phyloP scores from a whole-genome alignment of 306 rosid species.

The Glycine latifolia region DNA sequence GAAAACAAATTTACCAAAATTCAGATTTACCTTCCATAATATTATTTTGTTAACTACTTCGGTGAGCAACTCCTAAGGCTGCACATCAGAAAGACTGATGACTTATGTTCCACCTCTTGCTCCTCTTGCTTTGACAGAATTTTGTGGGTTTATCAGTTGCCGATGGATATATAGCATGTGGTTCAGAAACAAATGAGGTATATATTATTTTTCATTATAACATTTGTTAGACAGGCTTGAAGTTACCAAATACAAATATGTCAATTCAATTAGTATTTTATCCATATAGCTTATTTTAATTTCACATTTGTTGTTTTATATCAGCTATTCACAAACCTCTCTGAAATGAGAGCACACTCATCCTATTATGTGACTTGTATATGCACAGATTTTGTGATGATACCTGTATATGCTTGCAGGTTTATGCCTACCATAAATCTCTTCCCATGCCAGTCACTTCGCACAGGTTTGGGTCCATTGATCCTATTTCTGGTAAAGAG shows the following conservation, averaged over 20 bases:
- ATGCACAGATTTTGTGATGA: background rate
- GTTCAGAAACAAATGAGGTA: slow-evolving; percentile 31
- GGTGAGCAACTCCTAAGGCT: background rate
- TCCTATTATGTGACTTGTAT: slow-evolving; percentile 1
- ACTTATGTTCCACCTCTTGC: background rate
- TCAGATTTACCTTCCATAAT: background rate
- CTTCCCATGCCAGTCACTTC: slow-evolving; percentile 82
- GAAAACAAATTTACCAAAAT: background rate
- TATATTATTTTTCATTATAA: background rate
- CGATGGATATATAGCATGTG: slow-evolving; percentile 22
- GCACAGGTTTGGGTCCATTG: slow-evolving; percentile 69
- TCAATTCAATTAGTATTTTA: background rate
- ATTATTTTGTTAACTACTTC: background rate
- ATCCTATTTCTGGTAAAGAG: slow-evolving; percentile 41
- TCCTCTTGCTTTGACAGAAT: background rate
- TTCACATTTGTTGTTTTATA: background rate
- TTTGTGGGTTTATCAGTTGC: slow-evolving; percentile 17
- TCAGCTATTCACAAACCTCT: slow-evolving; percentile 7
- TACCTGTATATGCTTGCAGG: slow-evolving; percentile 53
- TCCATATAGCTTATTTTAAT: background rate
- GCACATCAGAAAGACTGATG: background rate
- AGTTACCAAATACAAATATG: background rate
- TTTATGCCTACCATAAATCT: slow-evolving; percentile 74
- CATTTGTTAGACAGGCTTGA: background rate
- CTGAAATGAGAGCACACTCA: slow-evolving; percentile 2